phyloP scores from a whole-genome alignment of 345 rosid genomes.

The Eucalyptus coolabah region DNA sequence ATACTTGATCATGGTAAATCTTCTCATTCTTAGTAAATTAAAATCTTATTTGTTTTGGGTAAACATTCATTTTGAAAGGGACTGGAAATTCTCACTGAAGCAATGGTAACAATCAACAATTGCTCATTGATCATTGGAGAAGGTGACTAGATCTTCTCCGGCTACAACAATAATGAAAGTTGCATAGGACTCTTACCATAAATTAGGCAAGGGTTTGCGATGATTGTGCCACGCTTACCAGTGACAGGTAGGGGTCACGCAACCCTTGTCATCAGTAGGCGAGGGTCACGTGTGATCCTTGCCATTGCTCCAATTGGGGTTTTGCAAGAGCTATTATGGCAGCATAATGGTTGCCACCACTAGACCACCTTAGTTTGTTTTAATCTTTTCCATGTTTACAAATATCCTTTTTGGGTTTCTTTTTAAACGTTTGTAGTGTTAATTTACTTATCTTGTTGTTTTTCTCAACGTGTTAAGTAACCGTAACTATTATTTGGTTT shows the following conservation, averaged over 20 bases:
- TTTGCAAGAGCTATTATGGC: not conserved
- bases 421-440: not conserved
- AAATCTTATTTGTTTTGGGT: not conserved
- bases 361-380: not conserved
- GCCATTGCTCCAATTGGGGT: not conserved
- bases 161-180: not conserved
- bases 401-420: not conserved
- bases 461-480: not conserved
- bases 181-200: not conserved
- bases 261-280: not conserved
- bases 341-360: not conserved
- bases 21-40: not conserved
- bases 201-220: not conserved
- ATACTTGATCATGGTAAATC: not conserved
- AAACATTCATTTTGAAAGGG: not conserved
- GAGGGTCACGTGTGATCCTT: not conserved
- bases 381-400: not conserved
- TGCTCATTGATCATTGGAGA: too few species aligned
- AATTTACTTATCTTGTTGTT: not conserved
- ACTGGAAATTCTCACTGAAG: not conserved
- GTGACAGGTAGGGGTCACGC: not conserved
- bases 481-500: not conserved
- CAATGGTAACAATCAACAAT: not conserved
- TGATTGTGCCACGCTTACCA: not conserved
- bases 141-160: not conserved